These are phyloP conservation scores for Diaporthe capsici DNA, from an alignment of 2,329 filamentous ascomycete genomes.

Conservation along the genomic window DNA sequence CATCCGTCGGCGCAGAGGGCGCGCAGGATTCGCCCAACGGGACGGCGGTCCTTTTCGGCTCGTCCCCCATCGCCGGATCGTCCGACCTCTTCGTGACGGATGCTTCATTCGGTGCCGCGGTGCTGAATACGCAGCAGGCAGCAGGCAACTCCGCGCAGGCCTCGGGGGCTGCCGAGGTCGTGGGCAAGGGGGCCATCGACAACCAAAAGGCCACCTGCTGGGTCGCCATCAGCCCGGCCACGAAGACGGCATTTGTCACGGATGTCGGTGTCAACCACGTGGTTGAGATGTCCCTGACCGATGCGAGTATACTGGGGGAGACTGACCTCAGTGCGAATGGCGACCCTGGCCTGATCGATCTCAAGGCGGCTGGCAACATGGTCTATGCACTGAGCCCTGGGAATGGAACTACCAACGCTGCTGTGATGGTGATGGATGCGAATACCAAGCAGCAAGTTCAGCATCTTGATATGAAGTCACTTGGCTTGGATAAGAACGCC, in stretches of 20 bases:
- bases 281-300: conserved; percentile 67
- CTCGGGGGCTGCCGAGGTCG: conserved; percentile 51
- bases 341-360: conserved; percentile 69
- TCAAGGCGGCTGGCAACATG: conserved; percentile 65
- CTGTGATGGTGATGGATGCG: conserved; percentile 56
- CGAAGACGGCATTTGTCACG: conserved; percentile 69
- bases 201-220: conserved; percentile 72
- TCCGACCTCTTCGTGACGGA: conserved; percentile 68
- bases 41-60: conserved; percentile 71
- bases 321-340: conserved; percentile 61
- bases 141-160: background rate
- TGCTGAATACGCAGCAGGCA: conserved; percentile 56
- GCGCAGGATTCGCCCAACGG: conserved; percentile 61
- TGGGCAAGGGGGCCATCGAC: conserved; percentile 60
- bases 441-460: conserved; percentile 50
- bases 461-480: conserved; percentile 47
- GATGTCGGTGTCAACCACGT: conserved; percentile 67
- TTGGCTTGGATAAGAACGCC: conserved; percentile 47
- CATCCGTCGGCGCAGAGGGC: conserved; percentile 47
- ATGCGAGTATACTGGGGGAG: conserved; percentile 61
- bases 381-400: conserved; percentile 71
- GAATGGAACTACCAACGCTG: conserved; percentile 57
- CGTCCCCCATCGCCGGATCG: conserved; percentile 59
- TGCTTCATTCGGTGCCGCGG: conserved; percentile 68
- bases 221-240: conserved; percentile 63